Conservation (phyloP, 148 eudicot species). For the Persicaria maculosa region DNA sequence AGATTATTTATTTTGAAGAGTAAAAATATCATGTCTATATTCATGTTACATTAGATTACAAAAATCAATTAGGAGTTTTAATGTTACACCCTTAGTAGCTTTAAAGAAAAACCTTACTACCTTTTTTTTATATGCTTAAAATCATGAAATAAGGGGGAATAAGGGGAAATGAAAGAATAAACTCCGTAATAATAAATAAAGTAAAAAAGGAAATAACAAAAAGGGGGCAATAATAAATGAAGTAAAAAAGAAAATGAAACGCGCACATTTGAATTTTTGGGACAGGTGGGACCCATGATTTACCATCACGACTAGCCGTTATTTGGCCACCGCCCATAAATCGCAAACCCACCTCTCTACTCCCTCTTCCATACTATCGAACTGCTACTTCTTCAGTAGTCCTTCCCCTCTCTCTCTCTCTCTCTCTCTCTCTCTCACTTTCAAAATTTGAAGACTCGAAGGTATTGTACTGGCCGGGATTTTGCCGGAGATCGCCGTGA, state of each 20-base stretch:
- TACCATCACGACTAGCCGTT: constrained; percentile 13
- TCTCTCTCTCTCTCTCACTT: not conserved
- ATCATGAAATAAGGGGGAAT: too few species aligned
- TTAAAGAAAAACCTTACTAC: too few species aligned
- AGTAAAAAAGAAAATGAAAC: not conserved
- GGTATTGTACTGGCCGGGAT: not conserved
- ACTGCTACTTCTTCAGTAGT: not conserved
- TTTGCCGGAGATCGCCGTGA: not conserved
- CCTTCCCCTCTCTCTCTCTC: not conserved
- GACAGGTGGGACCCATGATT: constrained; percentile 7
- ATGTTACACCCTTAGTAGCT: too few species aligned
- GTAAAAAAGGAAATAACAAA: not conserved
- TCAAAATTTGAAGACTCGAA: constrained; percentile 12
- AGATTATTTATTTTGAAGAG: too few species aligned
- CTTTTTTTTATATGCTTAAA: too few species aligned
- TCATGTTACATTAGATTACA: too few species aligned
- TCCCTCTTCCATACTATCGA: not conserved
- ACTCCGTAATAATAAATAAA: not conserved
- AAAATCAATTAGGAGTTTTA: too few species aligned
- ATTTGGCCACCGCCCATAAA: not conserved
- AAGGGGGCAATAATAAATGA: not conserved
- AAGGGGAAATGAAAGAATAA: too few species aligned
- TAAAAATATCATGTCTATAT: too few species aligned
- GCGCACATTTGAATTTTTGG: not conserved
- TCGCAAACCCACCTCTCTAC: not conserved